Evolutionary conservation across 768 basidiomycete species (phyloP).

Genomic region (Pleurotus sapidus): DNA sequence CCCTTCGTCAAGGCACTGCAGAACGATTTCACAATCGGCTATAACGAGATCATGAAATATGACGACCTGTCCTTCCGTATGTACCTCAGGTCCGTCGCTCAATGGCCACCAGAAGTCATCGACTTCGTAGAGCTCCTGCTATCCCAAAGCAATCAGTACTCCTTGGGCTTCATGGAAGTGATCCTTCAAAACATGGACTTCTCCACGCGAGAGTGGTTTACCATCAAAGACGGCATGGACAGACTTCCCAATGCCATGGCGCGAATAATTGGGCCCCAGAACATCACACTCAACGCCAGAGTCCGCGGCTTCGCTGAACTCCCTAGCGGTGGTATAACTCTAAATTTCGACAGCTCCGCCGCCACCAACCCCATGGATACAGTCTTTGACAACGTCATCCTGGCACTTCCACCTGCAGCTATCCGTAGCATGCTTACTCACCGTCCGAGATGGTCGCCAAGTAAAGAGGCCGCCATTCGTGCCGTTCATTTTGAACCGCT

Average conservation of each 20-base stretch:
- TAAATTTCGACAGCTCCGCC: background rate
- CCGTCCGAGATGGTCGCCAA: background rate
- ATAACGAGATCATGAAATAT: background rate
- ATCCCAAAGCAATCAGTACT: constrained; percentile 2
- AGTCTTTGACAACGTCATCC: background rate
- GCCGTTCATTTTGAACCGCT: constrained; percentile 1
- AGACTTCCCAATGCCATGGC: constrained; percentile 1
- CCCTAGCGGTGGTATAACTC: background rate
- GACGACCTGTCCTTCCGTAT: constrained; percentile 5
- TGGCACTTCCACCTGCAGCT: background rate
- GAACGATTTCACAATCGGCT: background rate
- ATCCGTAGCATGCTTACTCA: background rate
- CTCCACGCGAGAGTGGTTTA: constrained; percentile 5
- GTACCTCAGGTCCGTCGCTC: background rate
- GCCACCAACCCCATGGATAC: background rate
- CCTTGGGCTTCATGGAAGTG: background rate
- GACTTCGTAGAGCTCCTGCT: constrained; percentile 4
- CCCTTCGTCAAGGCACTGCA: constrained; percentile 1
- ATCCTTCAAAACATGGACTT: constrained; percentile 4
- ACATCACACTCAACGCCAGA: constrained; percentile 5
- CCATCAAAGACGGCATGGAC: constrained; percentile 7
- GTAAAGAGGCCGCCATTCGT: constrained; percentile 1
- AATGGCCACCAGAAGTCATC: constrained; percentile 4
- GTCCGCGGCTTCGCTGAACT: background rate
- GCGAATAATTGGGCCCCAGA: background rate